Conservation (phyloP, 768 basidiomycete genomes). For the Tulasnella sp. region DNA sequence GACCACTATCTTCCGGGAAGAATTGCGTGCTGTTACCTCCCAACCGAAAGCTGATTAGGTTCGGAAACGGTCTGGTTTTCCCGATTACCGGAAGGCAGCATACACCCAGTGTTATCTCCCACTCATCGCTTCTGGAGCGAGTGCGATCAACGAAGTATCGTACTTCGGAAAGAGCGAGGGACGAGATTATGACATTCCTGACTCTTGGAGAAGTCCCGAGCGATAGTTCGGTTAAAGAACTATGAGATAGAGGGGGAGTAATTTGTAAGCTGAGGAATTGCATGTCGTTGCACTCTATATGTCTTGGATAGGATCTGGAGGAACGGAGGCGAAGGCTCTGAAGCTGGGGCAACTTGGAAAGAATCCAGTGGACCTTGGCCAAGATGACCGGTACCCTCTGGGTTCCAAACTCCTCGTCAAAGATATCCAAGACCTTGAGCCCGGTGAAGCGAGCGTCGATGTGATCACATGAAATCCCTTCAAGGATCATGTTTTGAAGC, state of each 20-base stretch:
- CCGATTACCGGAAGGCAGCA: neutral
- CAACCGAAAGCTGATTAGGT: neutral
- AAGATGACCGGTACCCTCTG: neutral
- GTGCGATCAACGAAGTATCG: neutral
- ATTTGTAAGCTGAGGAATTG: neutral
- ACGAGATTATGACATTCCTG: neutral
- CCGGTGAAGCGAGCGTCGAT: neutral
- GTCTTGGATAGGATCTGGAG: neutral
- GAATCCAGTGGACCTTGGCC: neutral
- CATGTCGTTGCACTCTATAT: neutral
- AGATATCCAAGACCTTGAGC: neutral
- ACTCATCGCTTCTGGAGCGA: neutral
- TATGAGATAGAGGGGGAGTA: neutral
- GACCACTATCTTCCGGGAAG: neutral
- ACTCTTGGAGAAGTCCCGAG: neutral
- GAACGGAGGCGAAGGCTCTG: neutral
- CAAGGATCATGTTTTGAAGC: no score
- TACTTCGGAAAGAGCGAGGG: neutral
- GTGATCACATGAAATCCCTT: neutral
- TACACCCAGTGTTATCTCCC: neutral
- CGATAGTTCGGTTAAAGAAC: neutral
- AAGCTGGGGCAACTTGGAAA: neutral
- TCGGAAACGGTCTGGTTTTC: neutral
- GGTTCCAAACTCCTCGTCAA: neutral
- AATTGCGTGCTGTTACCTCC: neutral